Conservation (phyloP, 2,329 filamentous ascomycete species). For the Beauveria brongniartii region DNA sequence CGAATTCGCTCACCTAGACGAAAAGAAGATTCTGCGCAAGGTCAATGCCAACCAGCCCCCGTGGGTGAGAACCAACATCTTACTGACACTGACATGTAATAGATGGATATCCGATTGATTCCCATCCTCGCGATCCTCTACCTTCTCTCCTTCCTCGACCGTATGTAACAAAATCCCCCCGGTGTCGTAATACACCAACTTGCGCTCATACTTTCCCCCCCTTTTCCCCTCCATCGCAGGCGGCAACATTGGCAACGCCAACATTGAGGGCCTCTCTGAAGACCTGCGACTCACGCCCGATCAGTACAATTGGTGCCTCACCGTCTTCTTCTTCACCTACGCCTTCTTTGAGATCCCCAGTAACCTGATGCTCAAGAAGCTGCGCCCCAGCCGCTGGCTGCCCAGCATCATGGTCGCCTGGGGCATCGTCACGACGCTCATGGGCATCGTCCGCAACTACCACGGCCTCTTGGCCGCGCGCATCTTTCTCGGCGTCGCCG, state of each 20-base stretch:
- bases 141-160: slow-evolving; percentile 55
- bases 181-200: neutral
- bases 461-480: slow-evolving; percentile 38
- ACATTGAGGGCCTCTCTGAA: slow-evolving; percentile 18
- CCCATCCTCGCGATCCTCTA: slow-evolving; percentile 56
- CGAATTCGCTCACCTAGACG: slow-evolving; percentile 32
- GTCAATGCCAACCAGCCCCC: slow-evolving; percentile 15
- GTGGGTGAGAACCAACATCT: neutral
- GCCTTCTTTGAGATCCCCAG: slow-evolving; percentile 58
- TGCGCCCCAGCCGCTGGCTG: slow-evolving; percentile 67
- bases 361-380: slow-evolving; percentile 66
- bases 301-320: slow-evolving; percentile 32
- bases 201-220: neutral
- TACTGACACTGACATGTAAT: neutral
- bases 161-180: slow-evolving; percentile 14
- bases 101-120: slow-evolving; percentile 38
- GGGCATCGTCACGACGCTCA: slow-evolving; percentile 37
- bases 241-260: slow-evolving; percentile 11
- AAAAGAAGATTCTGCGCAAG: slow-evolving; percentile 46
- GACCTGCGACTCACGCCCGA: slow-evolving; percentile 2
- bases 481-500: slow-evolving; percentile 55
- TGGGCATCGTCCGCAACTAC: slow-evolving; percentile 39
- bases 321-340: slow-evolving; percentile 34
- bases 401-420: slow-evolving; percentile 59
- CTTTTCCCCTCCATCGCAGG: neutral